A percentile compares a stretch with the other conserved stretches of the same genome.
phyloP scores from a whole-genome alignment of 2,329 filamentous ascomycete species.

The Cytospora leucostoma region DNA sequence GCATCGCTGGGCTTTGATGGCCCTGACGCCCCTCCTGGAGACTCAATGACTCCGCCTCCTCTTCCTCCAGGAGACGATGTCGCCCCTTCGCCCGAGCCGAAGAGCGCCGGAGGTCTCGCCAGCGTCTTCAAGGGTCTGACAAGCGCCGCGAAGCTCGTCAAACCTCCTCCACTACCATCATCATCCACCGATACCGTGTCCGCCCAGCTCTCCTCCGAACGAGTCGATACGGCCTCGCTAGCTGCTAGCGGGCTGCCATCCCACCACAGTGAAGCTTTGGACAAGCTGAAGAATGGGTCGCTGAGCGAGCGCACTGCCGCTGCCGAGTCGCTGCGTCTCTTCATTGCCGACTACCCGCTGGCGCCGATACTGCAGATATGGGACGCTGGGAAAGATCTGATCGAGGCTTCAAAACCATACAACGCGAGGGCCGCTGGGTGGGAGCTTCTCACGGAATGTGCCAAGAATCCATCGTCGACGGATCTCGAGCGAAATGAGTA shows the following conservation, averaged over 20 bases:
- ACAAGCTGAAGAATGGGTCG: constrained; percentile 55
- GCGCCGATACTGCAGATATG: constrained; percentile 64
- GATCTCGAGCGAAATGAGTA: constrained; percentile 67
- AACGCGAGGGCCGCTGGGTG: constrained; percentile 62
- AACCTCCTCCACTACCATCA: constrained; percentile 49
- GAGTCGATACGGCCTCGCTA: constrained; percentile 43
- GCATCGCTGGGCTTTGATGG: constrained; percentile 46
- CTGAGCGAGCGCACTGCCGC: constrained; percentile 58
- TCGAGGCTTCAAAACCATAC: constrained; percentile 56
- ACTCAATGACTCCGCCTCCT: constrained; percentile 62
- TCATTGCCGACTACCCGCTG: constrained; percentile 60
- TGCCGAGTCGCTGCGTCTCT: constrained; percentile 57
- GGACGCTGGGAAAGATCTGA: constrained; percentile 66
- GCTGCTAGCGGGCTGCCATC: constrained; percentile 48
- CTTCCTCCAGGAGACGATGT: constrained; percentile 54
- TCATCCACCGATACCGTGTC: constrained; percentile 38
- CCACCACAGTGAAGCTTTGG: constrained; percentile 56
- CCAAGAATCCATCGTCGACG: constrained; percentile 62
- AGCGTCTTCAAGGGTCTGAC: constrained; percentile 63
- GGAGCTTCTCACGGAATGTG: constrained; percentile 66
- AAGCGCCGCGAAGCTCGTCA: constrained; percentile 56
- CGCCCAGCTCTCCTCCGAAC: constrained; percentile 46
- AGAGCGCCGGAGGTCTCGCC: constrained; percentile 58
- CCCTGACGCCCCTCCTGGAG: constrained; percentile 40
- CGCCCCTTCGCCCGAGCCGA: constrained; percentile 55